phyloP scores from a whole-genome alignment of 2,329 filamentous ascomycete species.

The Sphaerostilbella broomeana region DNA sequence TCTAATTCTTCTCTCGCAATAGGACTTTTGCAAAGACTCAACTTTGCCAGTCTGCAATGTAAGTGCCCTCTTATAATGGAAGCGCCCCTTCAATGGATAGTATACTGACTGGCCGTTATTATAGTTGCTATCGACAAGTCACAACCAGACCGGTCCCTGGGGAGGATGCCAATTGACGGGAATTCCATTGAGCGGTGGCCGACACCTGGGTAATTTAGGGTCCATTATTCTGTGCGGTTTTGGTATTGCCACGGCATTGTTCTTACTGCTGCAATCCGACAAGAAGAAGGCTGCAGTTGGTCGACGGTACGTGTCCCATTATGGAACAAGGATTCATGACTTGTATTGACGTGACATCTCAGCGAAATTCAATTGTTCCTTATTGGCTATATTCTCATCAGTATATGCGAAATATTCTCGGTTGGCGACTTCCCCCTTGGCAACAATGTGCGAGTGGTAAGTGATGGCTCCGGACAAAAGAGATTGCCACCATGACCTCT shows the following conservation, averaged over 20 bases:
- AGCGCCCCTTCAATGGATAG: too few relatives aligned
- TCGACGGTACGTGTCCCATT: constrained; percentile 57
- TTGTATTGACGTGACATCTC: constrained; percentile 14
- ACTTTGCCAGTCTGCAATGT: constrained; percentile 82
- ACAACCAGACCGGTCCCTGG: constrained; percentile 54
- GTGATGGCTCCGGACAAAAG: too few relatives aligned
- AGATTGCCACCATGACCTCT: not conserved
- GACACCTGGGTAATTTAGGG: constrained; percentile 78
- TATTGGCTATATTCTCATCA: constrained; percentile 74
- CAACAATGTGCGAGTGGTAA: constrained; percentile 62
- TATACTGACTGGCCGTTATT: not conserved
- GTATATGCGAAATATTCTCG: constrained; percentile 94
- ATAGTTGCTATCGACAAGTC: constrained; percentile 41
- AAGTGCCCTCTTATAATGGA: constrained; percentile 32
- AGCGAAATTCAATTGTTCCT: constrained; percentile 98
- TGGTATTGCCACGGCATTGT: constrained; percentile 61
- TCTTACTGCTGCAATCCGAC: constrained; percentile 74
- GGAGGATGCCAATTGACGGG: constrained; percentile 70
- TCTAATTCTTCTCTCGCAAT: constrained; percentile 22
- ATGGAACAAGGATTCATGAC: not conserved
- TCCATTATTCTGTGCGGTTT: constrained; percentile 78
- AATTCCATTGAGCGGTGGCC: constrained; percentile 60
- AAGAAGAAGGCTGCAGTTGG: constrained; percentile 91
- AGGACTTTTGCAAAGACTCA: constrained; percentile 80
- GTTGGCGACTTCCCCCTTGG: constrained; percentile 80